phyloP scores from a whole-genome alignment of 345 rosid genomes.

The Jatropha curcas region DNA sequence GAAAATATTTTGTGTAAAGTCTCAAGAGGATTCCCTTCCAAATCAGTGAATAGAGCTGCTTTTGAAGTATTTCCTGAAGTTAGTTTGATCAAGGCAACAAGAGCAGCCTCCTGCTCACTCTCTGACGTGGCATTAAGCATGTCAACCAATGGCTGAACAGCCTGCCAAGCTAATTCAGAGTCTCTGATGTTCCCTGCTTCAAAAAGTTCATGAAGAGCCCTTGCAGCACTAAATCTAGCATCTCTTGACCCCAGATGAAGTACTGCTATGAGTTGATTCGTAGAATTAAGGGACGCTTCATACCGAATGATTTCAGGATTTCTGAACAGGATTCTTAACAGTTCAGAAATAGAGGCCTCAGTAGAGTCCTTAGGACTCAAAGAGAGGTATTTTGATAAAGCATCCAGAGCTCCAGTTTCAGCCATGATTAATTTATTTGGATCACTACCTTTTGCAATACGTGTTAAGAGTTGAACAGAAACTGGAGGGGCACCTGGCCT shows the following conservation, averaged over 20 bases:
- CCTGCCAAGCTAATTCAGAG: constrained; percentile 71
- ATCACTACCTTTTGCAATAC: constrained; percentile 70
- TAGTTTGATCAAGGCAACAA: constrained; percentile 69
- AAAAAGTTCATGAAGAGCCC: constrained; percentile 78
- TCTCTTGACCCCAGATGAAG: constrained; percentile 71
- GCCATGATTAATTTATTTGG: constrained; percentile 72
- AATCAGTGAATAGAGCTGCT: constrained; percentile 48
- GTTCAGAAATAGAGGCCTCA: constrained; percentile 68
- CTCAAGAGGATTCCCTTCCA: constrained; percentile 65
- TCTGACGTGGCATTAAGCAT: constrained; percentile 73
- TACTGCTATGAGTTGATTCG: constrained; percentile 88
- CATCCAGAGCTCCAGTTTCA: constrained; percentile 93
- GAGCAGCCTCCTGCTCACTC: constrained; percentile 75
- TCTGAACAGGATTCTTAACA: constrained; percentile 68
- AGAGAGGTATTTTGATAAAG: constrained; percentile 74
- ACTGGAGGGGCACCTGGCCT: constrained; percentile 85
- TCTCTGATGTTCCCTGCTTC: constrained; percentile 65
- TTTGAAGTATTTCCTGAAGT: constrained; percentile 57
- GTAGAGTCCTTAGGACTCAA: constrained; percentile 81
- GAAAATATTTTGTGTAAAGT: constrained; percentile 57
- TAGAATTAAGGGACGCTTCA: constrained; percentile 64
- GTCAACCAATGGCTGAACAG: constrained; percentile 80
- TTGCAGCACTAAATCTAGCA: constrained; percentile 80
- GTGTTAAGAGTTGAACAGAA: constrained; percentile 65
- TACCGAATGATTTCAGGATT: constrained; percentile 66